A percentile compares a stretch with the other conserved stretches of the same genome.
Evolutionary conservation across 176 grass and related monocot genomes (phyloP).

Genomic region (Hsuehochloa calcarea): DNA sequence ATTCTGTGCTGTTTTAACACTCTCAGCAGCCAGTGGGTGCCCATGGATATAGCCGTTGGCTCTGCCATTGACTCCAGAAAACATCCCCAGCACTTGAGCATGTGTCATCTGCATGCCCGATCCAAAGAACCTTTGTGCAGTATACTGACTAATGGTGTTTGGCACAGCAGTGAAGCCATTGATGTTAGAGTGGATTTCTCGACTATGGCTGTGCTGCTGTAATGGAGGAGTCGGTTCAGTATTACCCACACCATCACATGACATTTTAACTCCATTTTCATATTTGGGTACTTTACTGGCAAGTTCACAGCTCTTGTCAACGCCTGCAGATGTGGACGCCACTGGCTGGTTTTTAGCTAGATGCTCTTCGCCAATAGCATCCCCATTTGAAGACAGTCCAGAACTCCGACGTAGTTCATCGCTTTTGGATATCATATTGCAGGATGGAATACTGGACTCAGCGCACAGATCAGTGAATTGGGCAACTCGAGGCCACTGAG

Average conservation of each 20-base stretch:
- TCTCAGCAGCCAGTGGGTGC: conserved; percentile 8
- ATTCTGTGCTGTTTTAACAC: conserved; percentile 27
- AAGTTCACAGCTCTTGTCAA: conserved; percentile 26
- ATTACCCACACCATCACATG: conserved; percentile 28
- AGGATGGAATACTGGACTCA: conserved; percentile 31
- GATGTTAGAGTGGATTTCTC: conserved; percentile 28
- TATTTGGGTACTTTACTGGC: conserved; percentile 8
- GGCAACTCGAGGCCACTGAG: conserved; percentile 11
- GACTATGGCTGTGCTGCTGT: conserved; percentile 28
- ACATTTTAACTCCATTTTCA: conserved; percentile 37
- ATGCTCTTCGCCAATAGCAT: conserved; percentile 28
- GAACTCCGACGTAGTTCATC: conserved; percentile 21
- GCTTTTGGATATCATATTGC: conserved; percentile 19
- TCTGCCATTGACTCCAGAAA: conserved; percentile 49
- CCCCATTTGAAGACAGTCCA: conserved; percentile 21
- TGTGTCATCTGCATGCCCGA: conserved; percentile 47
- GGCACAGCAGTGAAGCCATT: conserved; percentile 33
- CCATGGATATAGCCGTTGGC: conserved; percentile 43
- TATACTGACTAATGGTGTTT: conserved; percentile 26
- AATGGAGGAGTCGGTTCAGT: background rate
- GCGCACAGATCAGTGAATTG: background rate
- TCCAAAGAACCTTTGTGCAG: conserved; percentile 41
- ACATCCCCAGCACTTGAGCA: conserved; percentile 46
- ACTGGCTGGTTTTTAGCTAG: conserved; percentile 31
- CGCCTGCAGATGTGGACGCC: conserved; percentile 29